phyloP scores from a whole-genome alignment of 768 basidiomycete genomes.

The Lactifluus echinatus region DNA sequence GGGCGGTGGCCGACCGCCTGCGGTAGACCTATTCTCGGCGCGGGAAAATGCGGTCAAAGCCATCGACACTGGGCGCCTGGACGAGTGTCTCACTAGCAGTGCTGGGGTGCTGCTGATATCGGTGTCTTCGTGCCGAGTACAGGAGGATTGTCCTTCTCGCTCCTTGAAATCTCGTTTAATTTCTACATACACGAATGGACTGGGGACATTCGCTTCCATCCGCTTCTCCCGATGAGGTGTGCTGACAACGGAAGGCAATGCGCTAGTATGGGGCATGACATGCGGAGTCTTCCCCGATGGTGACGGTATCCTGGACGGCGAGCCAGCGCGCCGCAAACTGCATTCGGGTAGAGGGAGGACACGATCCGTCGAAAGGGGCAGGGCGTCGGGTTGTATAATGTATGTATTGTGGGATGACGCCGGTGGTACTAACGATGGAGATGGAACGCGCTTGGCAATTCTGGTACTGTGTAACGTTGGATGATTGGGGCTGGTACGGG shows the following conservation, averaged over 20 bases:
- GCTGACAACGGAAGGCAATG: too few species aligned
- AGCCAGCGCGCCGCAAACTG: not conserved
- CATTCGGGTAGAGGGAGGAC: not conserved
- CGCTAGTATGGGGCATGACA: not conserved
- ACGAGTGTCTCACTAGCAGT: not conserved
- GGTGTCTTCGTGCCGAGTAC: not conserved
- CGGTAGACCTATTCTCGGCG: not conserved
- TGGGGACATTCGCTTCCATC: not conserved
- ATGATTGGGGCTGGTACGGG: not conserved
- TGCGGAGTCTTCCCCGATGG: not conserved
- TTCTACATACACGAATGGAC: not conserved
- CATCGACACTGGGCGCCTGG: not conserved
- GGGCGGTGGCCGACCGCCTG: not conserved
- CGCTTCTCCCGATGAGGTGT: not conserved
- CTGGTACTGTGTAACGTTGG: not conserved
- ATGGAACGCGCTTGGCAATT: constrained; percentile 5
- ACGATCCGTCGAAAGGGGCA: not conserved
- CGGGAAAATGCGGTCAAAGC: not conserved
- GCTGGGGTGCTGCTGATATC: not conserved
- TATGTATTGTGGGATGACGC: not conserved
- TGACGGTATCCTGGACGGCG: constrained; percentile 5
- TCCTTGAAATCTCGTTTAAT: not conserved
- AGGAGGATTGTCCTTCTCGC: not conserved
- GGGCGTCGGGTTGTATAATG: not conserved
- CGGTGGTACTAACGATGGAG: not conserved